These are phyloP conservation scores for Punica granatum DNA, from an alignment of 345 rosid genomes.

Conservation along the genomic window DNA sequence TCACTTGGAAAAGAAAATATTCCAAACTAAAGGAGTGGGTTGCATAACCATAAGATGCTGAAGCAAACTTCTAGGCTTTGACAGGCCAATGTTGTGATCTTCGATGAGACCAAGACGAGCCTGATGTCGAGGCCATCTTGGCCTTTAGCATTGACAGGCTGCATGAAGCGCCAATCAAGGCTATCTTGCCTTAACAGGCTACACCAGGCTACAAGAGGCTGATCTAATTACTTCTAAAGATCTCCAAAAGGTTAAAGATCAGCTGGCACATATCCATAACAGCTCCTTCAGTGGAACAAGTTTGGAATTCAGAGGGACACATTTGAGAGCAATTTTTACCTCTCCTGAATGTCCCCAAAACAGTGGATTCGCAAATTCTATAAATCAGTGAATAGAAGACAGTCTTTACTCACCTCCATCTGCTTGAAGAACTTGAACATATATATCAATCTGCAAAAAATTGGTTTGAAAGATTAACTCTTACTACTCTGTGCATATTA, in stretches of 20 bases:
- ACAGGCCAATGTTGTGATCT: not conserved
- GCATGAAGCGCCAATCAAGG: not conserved
- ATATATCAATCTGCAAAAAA: slow-evolving; percentile 74
- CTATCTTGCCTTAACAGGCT: not conserved
- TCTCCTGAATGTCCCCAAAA: not conserved
- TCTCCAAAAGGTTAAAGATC: not conserved
- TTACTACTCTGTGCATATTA: not conserved
- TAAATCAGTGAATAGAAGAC: not conserved
- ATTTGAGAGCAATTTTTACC: not conserved
- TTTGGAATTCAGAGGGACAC: not conserved
- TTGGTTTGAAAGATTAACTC: not conserved
- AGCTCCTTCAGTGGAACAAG: not conserved
- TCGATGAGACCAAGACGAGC: not conserved
- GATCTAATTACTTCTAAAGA: not conserved
- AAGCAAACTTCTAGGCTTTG: not conserved
- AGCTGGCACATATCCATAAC: not conserved
- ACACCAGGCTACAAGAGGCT: not conserved
- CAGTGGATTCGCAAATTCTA: not conserved
- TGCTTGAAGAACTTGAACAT: slow-evolving; percentile 94
- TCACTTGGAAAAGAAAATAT: not conserved
- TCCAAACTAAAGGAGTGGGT: not conserved
- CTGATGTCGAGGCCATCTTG: not conserved
- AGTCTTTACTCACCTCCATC: slow-evolving; percentile 67
- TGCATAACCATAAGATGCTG: not conserved
- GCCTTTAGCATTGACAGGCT: not conserved